A percentile compares a stretch with the other conserved stretches of the same genome.
These are phyloP conservation scores for Dalbergia cultrata DNA, from an alignment of 306 rosid genomes.

Conservation along the genomic window DNA sequence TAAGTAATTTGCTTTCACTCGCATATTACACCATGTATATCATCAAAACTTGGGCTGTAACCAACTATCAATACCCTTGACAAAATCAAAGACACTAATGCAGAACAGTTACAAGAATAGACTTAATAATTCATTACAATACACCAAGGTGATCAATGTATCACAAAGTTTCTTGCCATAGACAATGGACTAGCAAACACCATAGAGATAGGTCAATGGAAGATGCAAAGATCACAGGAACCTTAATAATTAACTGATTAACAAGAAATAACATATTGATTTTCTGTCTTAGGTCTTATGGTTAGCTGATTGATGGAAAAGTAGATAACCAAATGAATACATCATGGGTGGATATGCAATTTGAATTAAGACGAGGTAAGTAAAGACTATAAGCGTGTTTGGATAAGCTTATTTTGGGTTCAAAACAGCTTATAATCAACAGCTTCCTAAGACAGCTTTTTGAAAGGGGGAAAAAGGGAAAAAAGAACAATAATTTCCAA, in stretches of 20 bases:
- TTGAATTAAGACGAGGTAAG: background rate
- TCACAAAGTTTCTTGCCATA: background rate
- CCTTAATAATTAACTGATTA: background rate
- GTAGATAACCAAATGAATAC: background rate
- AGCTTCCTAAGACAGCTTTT: no score
- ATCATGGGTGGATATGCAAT: background rate
- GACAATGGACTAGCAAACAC: constrained; percentile 8
- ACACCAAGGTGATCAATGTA: background rate
- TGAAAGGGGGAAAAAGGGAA: no score
- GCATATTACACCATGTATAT: background rate
- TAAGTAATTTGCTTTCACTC: constrained; percentile 5
- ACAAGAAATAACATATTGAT: background rate
- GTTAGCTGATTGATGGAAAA: no score
- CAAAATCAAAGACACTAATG: background rate
- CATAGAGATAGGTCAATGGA: background rate
- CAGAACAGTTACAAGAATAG: background rate
- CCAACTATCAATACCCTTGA: background rate
- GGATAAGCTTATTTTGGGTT: no score
- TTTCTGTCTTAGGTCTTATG: background rate
- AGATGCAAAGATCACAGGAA: background rate
- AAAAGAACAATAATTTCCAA: no score
- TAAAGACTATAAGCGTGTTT: no score
- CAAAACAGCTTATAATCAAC: no score
- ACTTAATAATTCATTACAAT: background rate
- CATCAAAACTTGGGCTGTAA: background rate